phyloP scores from a whole-genome alignment of 2,329 filamentous ascomycete species.

The Alternaria sp. region DNA sequence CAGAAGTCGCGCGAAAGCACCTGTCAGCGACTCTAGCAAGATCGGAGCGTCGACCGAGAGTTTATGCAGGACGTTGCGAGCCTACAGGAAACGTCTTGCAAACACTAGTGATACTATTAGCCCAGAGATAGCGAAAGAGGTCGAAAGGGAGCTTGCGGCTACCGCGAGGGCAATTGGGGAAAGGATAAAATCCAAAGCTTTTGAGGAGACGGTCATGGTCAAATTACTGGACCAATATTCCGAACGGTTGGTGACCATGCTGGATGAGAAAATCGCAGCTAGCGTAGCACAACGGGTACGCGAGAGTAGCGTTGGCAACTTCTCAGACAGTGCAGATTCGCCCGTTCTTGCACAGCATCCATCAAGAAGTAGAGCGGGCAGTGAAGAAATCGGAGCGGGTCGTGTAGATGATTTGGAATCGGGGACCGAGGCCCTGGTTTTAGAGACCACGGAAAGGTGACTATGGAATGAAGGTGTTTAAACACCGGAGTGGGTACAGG shows the following conservation, averaged over 20 bases:
- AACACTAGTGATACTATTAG: conserved; percentile 55
- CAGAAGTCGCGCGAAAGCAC: conserved; percentile 55
- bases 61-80: conserved; percentile 62
- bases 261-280: conserved; percentile 71
- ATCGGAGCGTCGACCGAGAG: conserved; percentile 58
- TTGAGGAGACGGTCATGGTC: conserved; percentile 53
- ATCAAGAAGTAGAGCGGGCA: conserved; percentile 9
- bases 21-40: conserved; percentile 42
- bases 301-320: conserved; percentile 41
- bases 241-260: conserved; percentile 71
- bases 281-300: conserved; percentile 46
- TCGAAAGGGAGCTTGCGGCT: conserved; percentile 63
- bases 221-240: conserved; percentile 78
- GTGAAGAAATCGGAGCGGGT: conserved; percentile 1
- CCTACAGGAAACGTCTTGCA: conserved; percentile 65
- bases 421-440: conserved; percentile 3
- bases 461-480: conserved; percentile 8
- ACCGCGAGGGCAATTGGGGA: conserved; percentile 55
- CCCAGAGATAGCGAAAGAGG: conserved; percentile 57
- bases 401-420: conserved; percentile 11
- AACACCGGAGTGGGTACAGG: not conserved
- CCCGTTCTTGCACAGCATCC: conserved; percentile 13
- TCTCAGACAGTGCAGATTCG: conserved; percentile 24
- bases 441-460: conserved; percentile 18
- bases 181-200: conserved; percentile 46